A percentile compares a stretch with the other conserved stretches of the same genome.
Conservation (phyloP, 192 early-diverging fungal species). For the Borealophlyctis nickersoniae region DNA sequence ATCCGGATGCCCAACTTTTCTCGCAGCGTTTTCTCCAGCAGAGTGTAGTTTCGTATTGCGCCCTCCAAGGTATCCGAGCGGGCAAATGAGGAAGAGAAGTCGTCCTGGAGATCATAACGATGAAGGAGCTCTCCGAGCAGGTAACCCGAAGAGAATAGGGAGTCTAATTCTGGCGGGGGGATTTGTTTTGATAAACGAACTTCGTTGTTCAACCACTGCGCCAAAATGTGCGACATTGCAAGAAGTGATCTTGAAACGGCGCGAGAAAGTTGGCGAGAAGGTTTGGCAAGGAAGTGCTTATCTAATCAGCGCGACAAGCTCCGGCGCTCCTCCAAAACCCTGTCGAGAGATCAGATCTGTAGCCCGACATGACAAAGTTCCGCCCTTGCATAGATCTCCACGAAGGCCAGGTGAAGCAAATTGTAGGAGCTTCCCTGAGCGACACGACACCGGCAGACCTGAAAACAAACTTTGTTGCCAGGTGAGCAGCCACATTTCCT, state of each 20-base stretch:
- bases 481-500: slow-evolving; percentile 30
- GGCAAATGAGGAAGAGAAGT: not conserved
- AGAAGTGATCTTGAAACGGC: too few species aligned
- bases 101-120: slow-evolving; percentile 22
- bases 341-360: too few species aligned
- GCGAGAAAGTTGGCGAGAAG: too few species aligned
- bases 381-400: slow-evolving; percentile 99
- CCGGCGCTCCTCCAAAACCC: too few species aligned
- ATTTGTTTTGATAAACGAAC: slow-evolving; percentile 28
- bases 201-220: slow-evolving; percentile 37
- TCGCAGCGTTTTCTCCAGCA: slow-evolving; percentile 38
- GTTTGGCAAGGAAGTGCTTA: too few species aligned
- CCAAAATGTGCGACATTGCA: slow-evolving; percentile 38
- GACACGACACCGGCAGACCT: slow-evolving; percentile 49
- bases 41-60: slow-evolving; percentile 43
- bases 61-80: slow-evolving; percentile 25
- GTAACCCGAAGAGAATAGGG: slow-evolving; percentile 34
- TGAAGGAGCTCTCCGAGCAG: slow-evolving; percentile 34
- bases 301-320: too few species aligned
- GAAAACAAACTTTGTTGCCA: slow-evolving; percentile 91
- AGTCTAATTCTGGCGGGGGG: slow-evolving; percentile 26
- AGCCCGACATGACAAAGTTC: too few species aligned
- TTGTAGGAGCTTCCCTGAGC: slow-evolving; percentile 89
- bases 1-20: slow-evolving; percentile 46
- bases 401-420: slow-evolving; percentile 96